Evolutionary conservation across 2,329 filamentous ascomycete genomes (phyloP).

Genomic region (Erysiphe neolycopersici): DNA sequence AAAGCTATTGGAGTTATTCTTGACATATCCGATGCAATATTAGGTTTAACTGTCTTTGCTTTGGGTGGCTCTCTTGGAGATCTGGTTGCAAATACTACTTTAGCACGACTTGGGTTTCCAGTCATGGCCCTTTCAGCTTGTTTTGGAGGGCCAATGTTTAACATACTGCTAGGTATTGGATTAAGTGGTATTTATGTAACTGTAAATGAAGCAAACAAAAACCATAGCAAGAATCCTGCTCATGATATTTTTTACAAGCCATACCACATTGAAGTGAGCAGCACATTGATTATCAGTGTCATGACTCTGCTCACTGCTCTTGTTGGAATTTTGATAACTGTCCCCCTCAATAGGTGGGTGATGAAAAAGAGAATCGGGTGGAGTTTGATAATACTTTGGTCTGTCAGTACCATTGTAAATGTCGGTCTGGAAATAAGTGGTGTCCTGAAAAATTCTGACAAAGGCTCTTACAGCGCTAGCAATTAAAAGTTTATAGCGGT

Average conservation of each 20-base stretch:
- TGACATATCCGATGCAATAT: slow-evolving; percentile 78
- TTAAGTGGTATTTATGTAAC: slow-evolving; percentile 75
- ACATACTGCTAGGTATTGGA: slow-evolving; percentile 88
- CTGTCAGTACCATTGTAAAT: slow-evolving; percentile 53
- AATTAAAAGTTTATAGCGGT: no score
- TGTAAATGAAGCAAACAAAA: slow-evolving; percentile 37
- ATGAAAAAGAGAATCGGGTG: slow-evolving; percentile 64
- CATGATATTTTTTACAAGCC: slow-evolving; percentile 38
- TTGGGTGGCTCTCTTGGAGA: slow-evolving; percentile 90
- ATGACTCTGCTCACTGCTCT: slow-evolving; percentile 64
- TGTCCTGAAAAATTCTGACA: slow-evolving; percentile 5
- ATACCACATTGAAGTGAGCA: slow-evolving; percentile 63
- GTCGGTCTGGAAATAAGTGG: slow-evolving; percentile 51
- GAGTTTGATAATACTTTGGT: slow-evolving; percentile 58
- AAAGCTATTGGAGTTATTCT: slow-evolving; percentile 83
- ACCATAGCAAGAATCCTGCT: slow-evolving; percentile 39
- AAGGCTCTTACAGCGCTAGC: no score
- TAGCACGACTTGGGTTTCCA: slow-evolving; percentile 76
- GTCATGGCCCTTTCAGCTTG: slow-evolving; percentile 91
- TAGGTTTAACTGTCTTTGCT: slow-evolving; percentile 86
- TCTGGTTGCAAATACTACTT: slow-evolving; percentile 79
- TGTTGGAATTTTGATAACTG: slow-evolving; percentile 46
- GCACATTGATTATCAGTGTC: slow-evolving; percentile 62
- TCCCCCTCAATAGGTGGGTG: slow-evolving; percentile 67
- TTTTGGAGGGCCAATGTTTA: slow-evolving; percentile 95